Evolutionary conservation across 2,329 filamentous ascomycete genomes (phyloP).

Genomic region (Zasmidium citrigriseum): DNA sequence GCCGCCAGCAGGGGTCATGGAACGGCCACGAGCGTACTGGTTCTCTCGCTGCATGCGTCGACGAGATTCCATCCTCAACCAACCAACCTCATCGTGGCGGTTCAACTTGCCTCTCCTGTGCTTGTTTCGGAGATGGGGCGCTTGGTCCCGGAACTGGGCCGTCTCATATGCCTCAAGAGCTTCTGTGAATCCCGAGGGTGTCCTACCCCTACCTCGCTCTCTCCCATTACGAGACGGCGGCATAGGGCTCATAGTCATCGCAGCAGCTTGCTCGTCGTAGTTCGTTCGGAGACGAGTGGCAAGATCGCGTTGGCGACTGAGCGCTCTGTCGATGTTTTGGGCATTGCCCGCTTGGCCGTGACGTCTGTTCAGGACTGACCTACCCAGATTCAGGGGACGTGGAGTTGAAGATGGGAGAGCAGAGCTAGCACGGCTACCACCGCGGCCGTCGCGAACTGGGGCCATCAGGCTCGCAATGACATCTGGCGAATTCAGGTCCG

Average conservation of each 20-base stretch:
- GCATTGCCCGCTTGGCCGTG: background rate
- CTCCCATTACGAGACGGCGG: background rate
- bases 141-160: background rate
- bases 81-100: background rate
- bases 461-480: background rate
- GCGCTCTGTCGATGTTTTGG: background rate
- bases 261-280: background rate
- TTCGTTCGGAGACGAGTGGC: background rate
- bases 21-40: background rate
- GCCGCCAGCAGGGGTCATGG: background rate
- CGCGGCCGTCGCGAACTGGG: background rate
- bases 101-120: background rate
- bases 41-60: background rate
- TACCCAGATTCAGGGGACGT: background rate
- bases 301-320: background rate
- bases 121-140: background rate
- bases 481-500: background rate
- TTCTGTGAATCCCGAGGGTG: background rate
- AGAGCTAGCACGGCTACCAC: background rate
- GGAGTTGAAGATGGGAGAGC: background rate
- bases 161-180: background rate
- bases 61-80: background rate
- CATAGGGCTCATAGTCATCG: background rate
- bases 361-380: background rate
- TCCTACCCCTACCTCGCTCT: no score